Evolutionary conservation across 2,329 filamentous ascomycete species (phyloP).

Genomic region (Calonectria crousiana): DNA sequence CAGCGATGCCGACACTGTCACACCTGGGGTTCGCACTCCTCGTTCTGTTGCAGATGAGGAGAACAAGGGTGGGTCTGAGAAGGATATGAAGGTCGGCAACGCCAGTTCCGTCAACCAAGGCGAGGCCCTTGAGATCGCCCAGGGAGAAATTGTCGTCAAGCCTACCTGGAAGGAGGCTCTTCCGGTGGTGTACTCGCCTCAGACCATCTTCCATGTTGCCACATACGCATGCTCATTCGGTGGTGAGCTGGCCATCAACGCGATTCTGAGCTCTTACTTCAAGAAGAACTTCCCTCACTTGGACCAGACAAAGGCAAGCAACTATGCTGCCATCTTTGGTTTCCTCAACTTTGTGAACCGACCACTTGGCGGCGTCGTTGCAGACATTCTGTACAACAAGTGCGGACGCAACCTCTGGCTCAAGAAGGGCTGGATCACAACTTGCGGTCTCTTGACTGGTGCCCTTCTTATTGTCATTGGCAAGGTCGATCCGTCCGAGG

Average conservation of each 20-base stretch:
- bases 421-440: constrained; percentile 60
- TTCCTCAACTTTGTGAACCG: constrained; percentile 78
- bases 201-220: constrained; percentile 66
- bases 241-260: constrained; percentile 72
- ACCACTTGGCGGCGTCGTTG: constrained; percentile 72
- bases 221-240: constrained; percentile 76
- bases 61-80: constrained; percentile 50
- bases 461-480: constrained; percentile 72
- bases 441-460: constrained; percentile 72
- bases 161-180: constrained; percentile 66
- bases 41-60: constrained; percentile 49
- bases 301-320: constrained; percentile 66
- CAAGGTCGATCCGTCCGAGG: constrained; percentile 69
- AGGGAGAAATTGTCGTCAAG: constrained; percentile 65
- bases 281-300: constrained; percentile 70
- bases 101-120: constrained; percentile 62
- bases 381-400: constrained; percentile 62
- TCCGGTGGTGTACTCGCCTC: constrained; percentile 61
- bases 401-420: constrained; percentile 50
- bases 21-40: constrained; percentile 59
- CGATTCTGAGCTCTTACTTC: constrained; percentile 70
- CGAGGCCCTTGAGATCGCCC: constrained; percentile 67
- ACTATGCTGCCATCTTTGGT: constrained; percentile 80
- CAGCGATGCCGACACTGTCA: constrained; percentile 58
- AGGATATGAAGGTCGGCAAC: constrained; percentile 51